A percentile compares a stretch with the other conserved stretches of the same genome.
phyloP scores from a whole-genome alignment of 2,329 filamentous ascomycete genomes.

The Ophiocordyceps unilateralis region DNA sequence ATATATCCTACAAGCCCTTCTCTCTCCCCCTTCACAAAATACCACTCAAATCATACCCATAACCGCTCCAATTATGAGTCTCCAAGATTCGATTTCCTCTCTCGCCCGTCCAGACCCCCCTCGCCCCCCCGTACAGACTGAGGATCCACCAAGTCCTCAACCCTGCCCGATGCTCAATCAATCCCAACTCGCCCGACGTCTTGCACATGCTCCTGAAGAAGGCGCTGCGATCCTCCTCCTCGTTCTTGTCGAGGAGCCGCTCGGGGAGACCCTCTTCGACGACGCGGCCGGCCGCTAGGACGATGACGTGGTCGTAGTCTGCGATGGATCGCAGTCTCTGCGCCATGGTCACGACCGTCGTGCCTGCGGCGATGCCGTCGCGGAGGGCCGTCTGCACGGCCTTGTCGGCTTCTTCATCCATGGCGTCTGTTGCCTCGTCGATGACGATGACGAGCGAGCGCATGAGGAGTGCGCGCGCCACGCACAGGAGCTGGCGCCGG shows the following conservation, averaged over 20 bases:
- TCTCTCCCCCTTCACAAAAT: not conserved
- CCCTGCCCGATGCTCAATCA: conserved; percentile 1
- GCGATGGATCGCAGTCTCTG: conserved; percentile 42
- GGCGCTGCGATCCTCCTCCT: not conserved
- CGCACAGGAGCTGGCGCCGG: conserved; percentile 54
- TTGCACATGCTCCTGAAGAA: conserved; percentile 1
- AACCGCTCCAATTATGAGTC: not conserved
- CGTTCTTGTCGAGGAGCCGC: not conserved
- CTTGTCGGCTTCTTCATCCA: conserved; percentile 57
- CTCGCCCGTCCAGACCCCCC: not conserved
- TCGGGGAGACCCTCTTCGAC: conserved; percentile 25
- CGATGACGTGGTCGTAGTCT: conserved; percentile 54
- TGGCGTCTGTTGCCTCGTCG: conserved; percentile 54
- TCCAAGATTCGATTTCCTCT: not conserved
- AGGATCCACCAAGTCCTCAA: conserved; percentile 1
- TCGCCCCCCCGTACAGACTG: not conserved
- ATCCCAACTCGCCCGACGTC: not conserved
- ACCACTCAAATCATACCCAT: not conserved
- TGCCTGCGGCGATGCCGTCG: conserved; percentile 42
- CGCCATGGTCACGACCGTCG: conserved; percentile 56
- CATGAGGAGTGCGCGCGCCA: conserved; percentile 52
- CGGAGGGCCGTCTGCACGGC: conserved; percentile 54
- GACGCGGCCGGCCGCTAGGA: conserved; percentile 55
- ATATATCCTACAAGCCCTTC: not conserved
- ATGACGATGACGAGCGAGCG: conserved; percentile 55